These are phyloP conservation scores for Ligustrum vulgare DNA, from an alignment of 257 asterid species.

Conservation along the genomic window DNA sequence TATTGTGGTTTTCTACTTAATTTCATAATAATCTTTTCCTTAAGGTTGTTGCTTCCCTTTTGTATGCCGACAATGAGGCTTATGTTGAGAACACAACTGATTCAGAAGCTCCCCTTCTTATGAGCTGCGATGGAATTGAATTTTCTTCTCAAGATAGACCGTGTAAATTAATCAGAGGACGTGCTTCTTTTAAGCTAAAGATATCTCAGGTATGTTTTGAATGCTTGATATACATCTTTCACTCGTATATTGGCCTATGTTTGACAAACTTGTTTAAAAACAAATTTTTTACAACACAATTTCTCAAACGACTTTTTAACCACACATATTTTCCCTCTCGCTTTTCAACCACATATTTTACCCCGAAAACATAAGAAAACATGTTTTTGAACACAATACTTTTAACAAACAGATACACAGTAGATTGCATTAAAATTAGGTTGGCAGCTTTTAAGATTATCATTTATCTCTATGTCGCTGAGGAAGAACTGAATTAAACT, in stretches of 20 bases:
- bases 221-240: not conserved
- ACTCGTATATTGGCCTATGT: not conserved
- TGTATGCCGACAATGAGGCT: slow-evolving; percentile 60
- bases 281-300: no score
- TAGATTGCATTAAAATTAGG: slow-evolving; percentile 12
- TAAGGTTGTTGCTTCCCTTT: slow-evolving; percentile 81
- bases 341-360: no score
- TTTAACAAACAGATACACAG: no score
- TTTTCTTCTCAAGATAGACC: slow-evolving; percentile 63
- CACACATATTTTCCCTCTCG: no score
- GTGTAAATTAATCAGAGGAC: slow-evolving; percentile 60
- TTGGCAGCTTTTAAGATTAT: slow-evolving; percentile 8
- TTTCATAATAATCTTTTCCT: slow-evolving; percentile 19
- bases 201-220: slow-evolving; percentile 66
- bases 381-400: no score
- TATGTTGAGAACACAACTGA: slow-evolving; percentile 71
- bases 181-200: slow-evolving; percentile 82
- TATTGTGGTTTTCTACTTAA: slow-evolving; percentile 17
- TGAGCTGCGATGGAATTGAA: slow-evolving; percentile 68
- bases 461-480: slow-evolving; percentile 1
- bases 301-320: no score
- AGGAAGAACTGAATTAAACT: slow-evolving; percentile 2
- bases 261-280: no score
- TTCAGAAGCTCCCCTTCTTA: slow-evolving; percentile 78
- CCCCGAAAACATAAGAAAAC: no score